A percentile compares a stretch with the other conserved stretches of the same genome.
Evolutionary conservation across 805 yeast species (phyloP).

Genomic region (Wickerhamiella qilinensis): DNA sequence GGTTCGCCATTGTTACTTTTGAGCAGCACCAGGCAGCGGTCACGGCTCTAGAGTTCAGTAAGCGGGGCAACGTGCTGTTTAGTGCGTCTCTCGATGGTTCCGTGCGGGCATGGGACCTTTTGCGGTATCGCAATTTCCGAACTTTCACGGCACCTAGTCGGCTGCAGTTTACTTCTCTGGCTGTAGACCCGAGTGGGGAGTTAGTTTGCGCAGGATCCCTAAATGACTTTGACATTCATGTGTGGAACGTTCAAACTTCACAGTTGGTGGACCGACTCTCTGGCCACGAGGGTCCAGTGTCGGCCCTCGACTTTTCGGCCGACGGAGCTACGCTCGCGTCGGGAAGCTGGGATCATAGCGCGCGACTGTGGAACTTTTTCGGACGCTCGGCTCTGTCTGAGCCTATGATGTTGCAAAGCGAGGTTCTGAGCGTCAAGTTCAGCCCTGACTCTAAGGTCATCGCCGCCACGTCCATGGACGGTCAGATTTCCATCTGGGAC

Average conservation of each 20-base stretch:
- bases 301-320: conserved; percentile 78
- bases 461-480: conserved; percentile 78
- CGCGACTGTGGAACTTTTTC: conserved; percentile 84
- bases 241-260: conserved; percentile 96
- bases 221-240: conserved; percentile 78
- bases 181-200: conserved; percentile 96
- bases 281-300: conserved; percentile 94
- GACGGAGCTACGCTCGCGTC: conserved; percentile 61
- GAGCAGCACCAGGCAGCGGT: conserved; percentile 83
- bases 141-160: conserved; percentile 86
- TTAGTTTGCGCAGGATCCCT: conserved; percentile 88
- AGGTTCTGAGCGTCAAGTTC: conserved; percentile 66
- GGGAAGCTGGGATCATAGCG: conserved; percentile 93
- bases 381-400: conserved; percentile 77
- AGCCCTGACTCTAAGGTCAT: conserved; percentile 88
- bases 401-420: conserved; percentile 73
- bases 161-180: conserved; percentile 71
- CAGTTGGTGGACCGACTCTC: conserved; percentile 73
- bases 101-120: conserved; percentile 90
- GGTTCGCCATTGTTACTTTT: conserved; percentile 84
- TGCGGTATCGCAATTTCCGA: conserved; percentile 84
- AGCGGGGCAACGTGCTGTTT: conserved; percentile 78
- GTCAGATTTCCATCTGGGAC: conserved; percentile 73
- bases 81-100: conserved; percentile 93
- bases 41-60: conserved; percentile 74